phyloP scores from a whole-genome alignment of 2,329 filamentous ascomycete genomes.

The Diaporthe ampelina region DNA sequence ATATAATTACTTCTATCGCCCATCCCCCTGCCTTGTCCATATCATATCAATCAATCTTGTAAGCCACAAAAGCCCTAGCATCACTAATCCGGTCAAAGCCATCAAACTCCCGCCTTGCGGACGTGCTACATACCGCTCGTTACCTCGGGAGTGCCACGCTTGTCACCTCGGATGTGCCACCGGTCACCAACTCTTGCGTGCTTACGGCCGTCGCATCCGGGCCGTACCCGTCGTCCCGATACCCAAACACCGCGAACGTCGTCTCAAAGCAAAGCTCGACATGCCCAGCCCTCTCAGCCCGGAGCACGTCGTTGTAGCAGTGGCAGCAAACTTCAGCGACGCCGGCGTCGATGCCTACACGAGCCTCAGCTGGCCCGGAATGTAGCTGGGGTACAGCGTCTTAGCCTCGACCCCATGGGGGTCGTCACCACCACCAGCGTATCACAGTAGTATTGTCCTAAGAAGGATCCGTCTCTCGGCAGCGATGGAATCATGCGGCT shows the following conservation, averaged over 20 bases:
- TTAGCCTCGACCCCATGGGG: not conserved
- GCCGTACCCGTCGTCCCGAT: not conserved
- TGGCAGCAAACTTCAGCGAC: not conserved
- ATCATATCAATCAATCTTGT: not conserved
- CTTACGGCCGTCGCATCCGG: not conserved
- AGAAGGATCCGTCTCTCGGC: not conserved
- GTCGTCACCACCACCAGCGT: not conserved
- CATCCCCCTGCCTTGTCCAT: not conserved
- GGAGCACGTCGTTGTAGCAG: not conserved
- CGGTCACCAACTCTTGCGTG: not conserved
- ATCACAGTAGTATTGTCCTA: not conserved
- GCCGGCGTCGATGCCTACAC: not conserved
- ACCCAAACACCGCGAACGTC: slow-evolving; percentile 10
- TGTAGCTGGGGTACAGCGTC: slow-evolving; percentile 1
- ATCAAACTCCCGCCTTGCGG: not conserved
- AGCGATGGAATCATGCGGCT: not conserved
- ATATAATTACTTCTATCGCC: slow-evolving; percentile 4
- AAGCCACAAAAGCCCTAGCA: not conserved
- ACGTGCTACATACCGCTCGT: not conserved
- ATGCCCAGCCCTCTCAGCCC: slow-evolving; percentile 1
- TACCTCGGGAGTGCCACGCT: no score
- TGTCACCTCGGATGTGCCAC: no score
- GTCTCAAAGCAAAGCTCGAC: not conserved
- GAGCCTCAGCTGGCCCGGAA: not conserved
- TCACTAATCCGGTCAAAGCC: not conserved